Conservation (phyloP, 2,329 filamentous ascomycete species). For the Cladosporium oxysporum region DNA sequence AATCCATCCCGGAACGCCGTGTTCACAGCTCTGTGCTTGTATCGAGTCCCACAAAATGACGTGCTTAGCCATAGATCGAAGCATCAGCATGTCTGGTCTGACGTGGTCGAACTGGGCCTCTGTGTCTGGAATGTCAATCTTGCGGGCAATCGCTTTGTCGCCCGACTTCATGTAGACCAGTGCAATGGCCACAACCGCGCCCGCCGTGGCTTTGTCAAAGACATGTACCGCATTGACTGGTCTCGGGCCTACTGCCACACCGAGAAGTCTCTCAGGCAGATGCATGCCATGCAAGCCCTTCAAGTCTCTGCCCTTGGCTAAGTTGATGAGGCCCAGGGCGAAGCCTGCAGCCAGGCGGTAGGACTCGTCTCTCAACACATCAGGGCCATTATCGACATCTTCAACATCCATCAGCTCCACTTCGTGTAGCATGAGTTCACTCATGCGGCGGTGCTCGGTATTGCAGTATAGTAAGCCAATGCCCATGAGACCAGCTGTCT, state of each 20-base stretch:
- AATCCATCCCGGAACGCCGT: conserved; percentile 65
- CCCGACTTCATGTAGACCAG: conserved; percentile 98
- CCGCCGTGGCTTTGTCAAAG: conserved; percentile 87
- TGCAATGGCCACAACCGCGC: conserved; percentile 85
- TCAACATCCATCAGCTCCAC: conserved; percentile 86
- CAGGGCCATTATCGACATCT: conserved; percentile 66
- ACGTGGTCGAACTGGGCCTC: conserved; percentile 93
- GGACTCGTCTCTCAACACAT: conserved; percentile 87
- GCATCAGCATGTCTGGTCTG: conserved; percentile 84
- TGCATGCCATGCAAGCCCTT: conserved; percentile 91
- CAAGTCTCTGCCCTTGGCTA: conserved; percentile 85
- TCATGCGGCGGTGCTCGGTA: conserved; percentile 97
- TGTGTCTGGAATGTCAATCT: conserved; percentile 91
- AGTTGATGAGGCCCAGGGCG: conserved; percentile 88
- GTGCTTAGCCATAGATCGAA: conserved; percentile 86
- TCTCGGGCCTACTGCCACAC: conserved; percentile 83
- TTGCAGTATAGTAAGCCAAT: conserved; percentile 93
- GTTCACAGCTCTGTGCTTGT: conserved; percentile 48
- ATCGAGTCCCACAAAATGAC: conserved; percentile 92
- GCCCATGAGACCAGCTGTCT: conserved; percentile 95
- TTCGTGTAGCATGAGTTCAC: conserved; percentile 97
- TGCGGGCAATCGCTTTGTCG: conserved; percentile 80
- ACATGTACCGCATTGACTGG: conserved; percentile 91
- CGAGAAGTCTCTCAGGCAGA: conserved; percentile 82
- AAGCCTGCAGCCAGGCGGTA: conserved; percentile 94